Conservation (phyloP, 805 yeast species). For the Ogataea minuta region DNA sequence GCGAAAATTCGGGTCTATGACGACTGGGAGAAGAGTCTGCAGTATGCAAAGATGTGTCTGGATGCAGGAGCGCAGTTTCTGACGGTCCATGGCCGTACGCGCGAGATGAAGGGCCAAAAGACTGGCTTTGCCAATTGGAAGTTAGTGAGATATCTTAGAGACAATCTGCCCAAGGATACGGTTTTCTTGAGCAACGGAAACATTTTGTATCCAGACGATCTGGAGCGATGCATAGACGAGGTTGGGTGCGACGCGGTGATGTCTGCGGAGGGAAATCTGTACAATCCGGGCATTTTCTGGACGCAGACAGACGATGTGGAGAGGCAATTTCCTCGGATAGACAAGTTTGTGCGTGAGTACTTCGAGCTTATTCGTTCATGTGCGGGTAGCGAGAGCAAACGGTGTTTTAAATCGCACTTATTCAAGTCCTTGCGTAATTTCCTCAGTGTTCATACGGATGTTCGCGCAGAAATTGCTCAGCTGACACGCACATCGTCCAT, state of each 20-base stretch:
- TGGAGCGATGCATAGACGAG: constrained; percentile 60
- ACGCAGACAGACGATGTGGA: constrained; percentile 49
- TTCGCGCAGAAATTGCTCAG: constrained; percentile 69
- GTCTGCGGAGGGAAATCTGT: constrained; percentile 95
- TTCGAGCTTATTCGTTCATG: constrained; percentile 70
- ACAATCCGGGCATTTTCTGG: constrained; percentile 91
- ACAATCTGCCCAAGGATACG: constrained; percentile 71
- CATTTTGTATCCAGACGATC: constrained; percentile 83
- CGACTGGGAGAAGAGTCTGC: constrained; percentile 76
- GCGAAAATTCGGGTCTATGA: constrained; percentile 92
- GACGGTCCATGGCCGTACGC: constrained; percentile 91
- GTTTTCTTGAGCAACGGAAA: constrained; percentile 96
- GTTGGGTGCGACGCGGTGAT: constrained; percentile 86
- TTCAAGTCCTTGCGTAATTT: constrained; percentile 86
- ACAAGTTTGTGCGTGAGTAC: constrained; percentile 77
- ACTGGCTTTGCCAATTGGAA: constrained; percentile 97
- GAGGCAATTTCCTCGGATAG: constrained; percentile 81
- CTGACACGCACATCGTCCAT: constrained; percentile 39
- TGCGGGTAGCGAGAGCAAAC: constrained; percentile 69
- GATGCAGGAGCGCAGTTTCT: constrained; percentile 94
- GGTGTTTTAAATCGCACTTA: constrained; percentile 88
- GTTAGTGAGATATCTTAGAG: constrained; percentile 67
- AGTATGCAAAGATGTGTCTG: constrained; percentile 84
- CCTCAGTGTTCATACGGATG: constrained; percentile 69
- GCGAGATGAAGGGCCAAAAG: constrained; percentile 96